Evolutionary conservation across 345 rosid species (phyloP), one percentile per base, ranked within the genome.

Genomic region (Brassica carinata): DNA sequence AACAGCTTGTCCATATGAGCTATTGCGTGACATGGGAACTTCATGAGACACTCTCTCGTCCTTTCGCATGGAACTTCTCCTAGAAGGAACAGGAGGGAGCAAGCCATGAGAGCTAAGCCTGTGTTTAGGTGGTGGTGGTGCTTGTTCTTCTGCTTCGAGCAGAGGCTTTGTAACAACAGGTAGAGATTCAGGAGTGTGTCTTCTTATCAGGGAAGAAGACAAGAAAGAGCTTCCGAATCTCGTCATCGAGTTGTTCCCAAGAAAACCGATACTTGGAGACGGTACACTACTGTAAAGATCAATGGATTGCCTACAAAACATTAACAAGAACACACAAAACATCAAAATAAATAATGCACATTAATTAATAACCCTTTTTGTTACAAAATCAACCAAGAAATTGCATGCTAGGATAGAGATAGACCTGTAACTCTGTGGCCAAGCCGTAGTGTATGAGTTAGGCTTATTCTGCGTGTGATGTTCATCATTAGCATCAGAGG

Each of bases 341-440:
- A 62, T 59, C 51, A 55, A n/a, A 9, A 51, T 48, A 48, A 48
- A 48, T 51, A 51, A 14, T 51, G 18, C 17, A 14, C 14, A 48
- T 3, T 14, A 48, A 7, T 38, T 7, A 7, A 48, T 14, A 48
- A 48, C 57, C 53, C 53, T 45, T 40, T 36, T 45, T 45, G 57
- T 14, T 48, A 14, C 17, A 48, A 14, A 51, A 51, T 14, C 15
- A 48, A 48, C 55, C 58, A 51, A 51, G 58, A 51, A 51, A 1
- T 3, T 40, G 48, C 48, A 40, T 40, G 48, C 0, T 40, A 40
- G 58, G 18, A n/a, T 51, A n/a, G 58, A 48, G 55, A 48, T 14
- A 55, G 14, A 51, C 99, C 98, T 89, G 93, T 93, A 95, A 91
- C 98, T 93, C 82, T 93, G 99, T 63, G 99, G 99, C 99, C 99